Percentiles rank a stretch among this genome's conserved stretches.
Evolutionary conservation across 2,329 filamentous ascomycete genomes (phyloP).

Genomic region (Botrytis byssoidea): DNA sequence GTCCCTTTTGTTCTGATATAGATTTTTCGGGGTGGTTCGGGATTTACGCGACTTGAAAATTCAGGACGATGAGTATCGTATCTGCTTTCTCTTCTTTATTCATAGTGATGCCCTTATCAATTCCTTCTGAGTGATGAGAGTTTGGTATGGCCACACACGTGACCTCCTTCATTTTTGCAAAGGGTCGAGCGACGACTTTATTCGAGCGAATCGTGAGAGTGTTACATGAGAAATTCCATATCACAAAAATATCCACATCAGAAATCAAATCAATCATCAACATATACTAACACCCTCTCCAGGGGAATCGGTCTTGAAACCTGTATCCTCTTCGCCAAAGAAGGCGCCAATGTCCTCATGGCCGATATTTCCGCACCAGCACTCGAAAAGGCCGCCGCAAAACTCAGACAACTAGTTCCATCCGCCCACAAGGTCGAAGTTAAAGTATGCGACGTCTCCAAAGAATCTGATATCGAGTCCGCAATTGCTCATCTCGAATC

Average conservation of each 20-base stretch:
- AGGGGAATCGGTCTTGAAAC: slow-evolving; percentile 76
- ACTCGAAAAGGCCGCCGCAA: slow-evolving; percentile 59
- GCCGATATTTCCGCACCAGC: slow-evolving; percentile 66
- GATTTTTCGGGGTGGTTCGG: background rate
- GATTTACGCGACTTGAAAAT: too few species aligned
- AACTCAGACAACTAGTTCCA: slow-evolving; percentile 58
- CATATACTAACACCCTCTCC: background rate
- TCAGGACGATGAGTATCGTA: background rate
- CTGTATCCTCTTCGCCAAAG: slow-evolving; percentile 67
- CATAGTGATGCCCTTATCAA: background rate
- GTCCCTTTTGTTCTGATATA: background rate
- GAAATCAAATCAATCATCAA: background rate
- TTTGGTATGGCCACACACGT: background rate
- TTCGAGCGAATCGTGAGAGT: background rate
- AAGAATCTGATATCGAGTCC: slow-evolving; percentile 62
- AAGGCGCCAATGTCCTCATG: slow-evolving; percentile 70
- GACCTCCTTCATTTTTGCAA: background rate
- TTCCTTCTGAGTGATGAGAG: background rate
- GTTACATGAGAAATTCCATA: background rate
- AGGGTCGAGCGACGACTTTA: background rate
- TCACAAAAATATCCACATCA: background rate
- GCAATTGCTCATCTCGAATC: slow-evolving; percentile 61
- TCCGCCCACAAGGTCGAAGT: slow-evolving; percentile 51
- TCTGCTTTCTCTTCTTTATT: too few species aligned
- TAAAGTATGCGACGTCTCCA: slow-evolving; percentile 61